Evolutionary conservation across 2,329 filamentous ascomycete species (phyloP), one percentile per base, ranked within the genome.

Genomic region (Colletotrichum sp.): DNA sequence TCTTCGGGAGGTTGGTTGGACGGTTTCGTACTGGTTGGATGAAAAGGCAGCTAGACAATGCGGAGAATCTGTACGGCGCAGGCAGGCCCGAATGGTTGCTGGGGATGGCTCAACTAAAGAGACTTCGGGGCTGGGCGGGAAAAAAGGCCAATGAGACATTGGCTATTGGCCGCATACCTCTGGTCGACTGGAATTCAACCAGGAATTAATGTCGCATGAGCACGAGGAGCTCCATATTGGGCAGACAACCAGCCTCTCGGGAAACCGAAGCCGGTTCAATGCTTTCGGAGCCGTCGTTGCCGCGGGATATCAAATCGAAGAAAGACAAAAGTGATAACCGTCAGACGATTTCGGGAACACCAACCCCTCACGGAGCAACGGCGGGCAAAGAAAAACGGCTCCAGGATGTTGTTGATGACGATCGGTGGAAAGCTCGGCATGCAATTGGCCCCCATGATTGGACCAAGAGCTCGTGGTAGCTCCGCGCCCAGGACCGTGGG

Each of bases 371-470:
- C 28, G n/a, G 24, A 7, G 16, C 32, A 14, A 26, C 59, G 55
- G 34, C 68, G 26, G 36, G 21, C 60, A 14, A 28, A 55, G 39
- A 21, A 43, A 30, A 65, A 28, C 32, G 63, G 21, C 70, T 43
- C 36, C 21, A 24, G 32, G 36, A 32, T 32, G 28, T 63, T 32
- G 59, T 64, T 36, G 70, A 73, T 75, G 73, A 75, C 64, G 73
- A 69, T 75, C 24, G 24, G 34, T 63, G 43, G 30, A 18, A 64
- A 43, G 69, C 64, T 68, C 39, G 70, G 65, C 73, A 68, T 48
- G 70, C 43, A 74, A 76, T 69, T 76, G 64, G 26, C 16, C 59
- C 14, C 7, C 12, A 10, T 76, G 74, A 76, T 76, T 76, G 74
- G 74, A 39, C 43, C 21, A 48, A n/a, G 52, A 52, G 64, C 64